These are phyloP conservation scores for Spizellomyces sp. DNA, from an alignment of 192 early-diverging fungal species.

Conservation along the genomic window DNA sequence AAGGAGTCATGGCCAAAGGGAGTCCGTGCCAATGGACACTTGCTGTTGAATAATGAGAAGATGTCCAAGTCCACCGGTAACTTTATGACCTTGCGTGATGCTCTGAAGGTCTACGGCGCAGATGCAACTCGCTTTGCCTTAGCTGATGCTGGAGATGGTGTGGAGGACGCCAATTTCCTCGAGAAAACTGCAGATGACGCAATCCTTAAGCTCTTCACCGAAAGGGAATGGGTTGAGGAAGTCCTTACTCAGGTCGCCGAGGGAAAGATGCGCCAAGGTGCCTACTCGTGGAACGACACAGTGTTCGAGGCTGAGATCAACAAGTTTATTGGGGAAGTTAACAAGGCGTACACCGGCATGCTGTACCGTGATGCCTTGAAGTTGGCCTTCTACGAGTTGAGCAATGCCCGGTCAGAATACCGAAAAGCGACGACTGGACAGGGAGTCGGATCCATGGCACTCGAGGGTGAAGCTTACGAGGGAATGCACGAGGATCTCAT, in stretches of 20 bases:
- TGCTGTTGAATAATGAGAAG: constrained; percentile 93
- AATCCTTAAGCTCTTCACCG: constrained; percentile 86
- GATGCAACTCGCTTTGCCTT: constrained; percentile 94
- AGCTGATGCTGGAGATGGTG: constrained; percentile 94
- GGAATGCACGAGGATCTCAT: constrained; percentile 91
- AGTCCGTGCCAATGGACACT: constrained; percentile 91
- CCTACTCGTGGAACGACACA: constrained; percentile 76
- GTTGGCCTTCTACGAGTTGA: constrained; percentile 88
- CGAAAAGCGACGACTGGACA: constrained; percentile 67
- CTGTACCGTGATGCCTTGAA: constrained; percentile 92
- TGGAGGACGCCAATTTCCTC: constrained; percentile 99
- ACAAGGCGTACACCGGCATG: constrained; percentile 75
- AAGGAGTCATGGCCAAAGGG: constrained; percentile 84
- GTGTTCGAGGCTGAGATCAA: constrained; percentile 94
- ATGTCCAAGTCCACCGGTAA: constrained; percentile 99
- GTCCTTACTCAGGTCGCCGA: constrained; percentile 50
- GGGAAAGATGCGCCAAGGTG: constrained; percentile 54
- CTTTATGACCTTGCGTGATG: constrained; percentile 83
- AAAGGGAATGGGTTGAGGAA: constrained; percentile 90
- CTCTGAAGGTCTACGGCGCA: constrained; percentile 85
- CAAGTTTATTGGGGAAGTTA: constrained; percentile 65
- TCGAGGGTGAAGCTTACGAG: constrained; percentile 43
- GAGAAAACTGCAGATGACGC: constrained; percentile 92
- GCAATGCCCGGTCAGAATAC: constrained; percentile 85
- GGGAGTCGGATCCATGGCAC: constrained; percentile 17